These are phyloP conservation scores for Eucalyptus viminalis DNA, from an alignment of 345 rosid species.

Conservation along the genomic window DNA sequence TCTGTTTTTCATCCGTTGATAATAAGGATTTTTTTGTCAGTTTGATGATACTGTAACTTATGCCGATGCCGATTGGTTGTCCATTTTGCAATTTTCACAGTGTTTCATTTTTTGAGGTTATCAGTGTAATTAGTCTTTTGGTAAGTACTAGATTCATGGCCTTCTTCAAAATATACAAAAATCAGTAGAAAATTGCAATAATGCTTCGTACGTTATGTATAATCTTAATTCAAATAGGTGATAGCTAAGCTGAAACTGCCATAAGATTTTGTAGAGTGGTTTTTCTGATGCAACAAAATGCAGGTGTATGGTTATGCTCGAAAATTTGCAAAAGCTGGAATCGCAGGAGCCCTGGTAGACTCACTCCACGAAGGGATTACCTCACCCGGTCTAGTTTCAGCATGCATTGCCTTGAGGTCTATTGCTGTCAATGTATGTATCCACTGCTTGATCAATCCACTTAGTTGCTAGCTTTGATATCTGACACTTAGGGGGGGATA, in stretches of 20 bases:
- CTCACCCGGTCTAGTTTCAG: slow-evolving; percentile 68
- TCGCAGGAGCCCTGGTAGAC: slow-evolving; percentile 55
- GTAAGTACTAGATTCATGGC: background rate
- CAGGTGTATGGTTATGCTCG: slow-evolving; percentile 96
- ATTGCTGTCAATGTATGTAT: slow-evolving; percentile 79
- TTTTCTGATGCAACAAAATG: background rate
- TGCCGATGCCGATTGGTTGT: background rate
- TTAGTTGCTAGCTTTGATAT: background rate
- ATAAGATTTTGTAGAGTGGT: background rate
- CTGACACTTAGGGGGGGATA: background rate
- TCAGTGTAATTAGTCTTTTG: background rate
- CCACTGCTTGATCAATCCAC: background rate
- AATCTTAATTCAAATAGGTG: background rate
- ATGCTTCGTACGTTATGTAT: background rate
- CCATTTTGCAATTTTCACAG: no score
- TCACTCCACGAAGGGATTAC: slow-evolving; percentile 61
- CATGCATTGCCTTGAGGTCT: slow-evolving; percentile 65
- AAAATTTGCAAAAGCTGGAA: slow-evolving; percentile 73
- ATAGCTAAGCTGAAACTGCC: background rate
- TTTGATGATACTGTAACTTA: background rate
- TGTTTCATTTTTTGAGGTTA: background rate
- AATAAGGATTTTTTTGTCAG: background rate
- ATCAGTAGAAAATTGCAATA: background rate
- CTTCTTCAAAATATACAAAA: background rate
- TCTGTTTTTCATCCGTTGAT: background rate